phyloP scores from a whole-genome alignment of 2,329 filamentous ascomycete species.

The Lasiodiplodia hormozganensis region DNA sequence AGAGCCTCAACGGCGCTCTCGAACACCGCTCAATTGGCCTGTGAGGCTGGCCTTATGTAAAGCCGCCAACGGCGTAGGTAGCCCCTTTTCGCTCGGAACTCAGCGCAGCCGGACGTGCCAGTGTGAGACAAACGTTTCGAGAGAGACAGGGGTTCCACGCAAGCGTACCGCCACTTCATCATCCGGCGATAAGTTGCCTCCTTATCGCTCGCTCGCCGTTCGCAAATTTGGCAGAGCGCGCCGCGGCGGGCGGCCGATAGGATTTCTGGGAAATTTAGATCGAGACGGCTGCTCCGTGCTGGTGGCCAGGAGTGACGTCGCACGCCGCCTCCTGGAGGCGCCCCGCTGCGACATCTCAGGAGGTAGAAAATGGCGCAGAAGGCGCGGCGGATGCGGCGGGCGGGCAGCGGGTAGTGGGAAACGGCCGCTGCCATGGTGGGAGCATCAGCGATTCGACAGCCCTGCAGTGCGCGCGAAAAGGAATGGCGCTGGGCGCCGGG shows the following conservation, averaged over 20 bases:
- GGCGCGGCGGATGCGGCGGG: constrained; percentile 10
- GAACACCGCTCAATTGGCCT: constrained; percentile 10
- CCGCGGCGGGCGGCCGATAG: constrained; percentile 4
- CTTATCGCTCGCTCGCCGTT: constrained; percentile 20
- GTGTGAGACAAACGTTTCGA: constrained; percentile 29
- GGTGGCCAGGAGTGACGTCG: constrained; percentile 26
- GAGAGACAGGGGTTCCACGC: constrained; percentile 25
- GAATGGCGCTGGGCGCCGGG: constrained; percentile 20
- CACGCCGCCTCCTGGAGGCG: constrained; percentile 20
- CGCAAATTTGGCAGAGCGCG: constrained; percentile 19
- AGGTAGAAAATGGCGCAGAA: constrained; percentile 22
- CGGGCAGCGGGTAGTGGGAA: constrained; percentile 9
- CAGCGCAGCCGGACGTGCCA: constrained; percentile 10
- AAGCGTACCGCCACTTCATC: constrained; percentile 28
- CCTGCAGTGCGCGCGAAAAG: constrained; percentile 14
- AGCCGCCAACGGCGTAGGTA: constrained; percentile 25
- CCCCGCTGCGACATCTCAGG: constrained; percentile 26
- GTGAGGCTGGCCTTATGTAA: constrained; percentile 28
- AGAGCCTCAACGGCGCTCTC: constrained; percentile 7
- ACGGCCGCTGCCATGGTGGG: constrained; percentile 7
- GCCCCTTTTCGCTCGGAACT: constrained; percentile 25
- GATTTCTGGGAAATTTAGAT: constrained; percentile 19
- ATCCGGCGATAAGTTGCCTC: constrained; percentile 28
- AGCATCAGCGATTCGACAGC: background rate
- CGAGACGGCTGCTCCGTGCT: constrained; percentile 8